Percentiles rank a stretch among this genome's conserved stretches.
Evolutionary conservation across 2,329 filamentous ascomycete species (phyloP).

Genomic region (Ceratocystis colombiana): DNA sequence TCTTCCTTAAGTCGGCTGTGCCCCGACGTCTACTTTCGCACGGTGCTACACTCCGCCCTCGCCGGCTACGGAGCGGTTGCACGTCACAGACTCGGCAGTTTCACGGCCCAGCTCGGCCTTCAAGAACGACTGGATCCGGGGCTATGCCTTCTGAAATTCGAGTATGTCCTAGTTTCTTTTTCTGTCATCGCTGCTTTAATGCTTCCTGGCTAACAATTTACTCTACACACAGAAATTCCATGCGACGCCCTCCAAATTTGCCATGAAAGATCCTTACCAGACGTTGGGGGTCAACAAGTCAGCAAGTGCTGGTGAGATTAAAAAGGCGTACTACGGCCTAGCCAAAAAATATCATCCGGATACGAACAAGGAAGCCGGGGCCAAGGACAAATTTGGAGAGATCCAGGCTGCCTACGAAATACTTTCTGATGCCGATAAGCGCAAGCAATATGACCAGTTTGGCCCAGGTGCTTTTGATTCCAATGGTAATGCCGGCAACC

Average conservation of each 20-base stretch:
- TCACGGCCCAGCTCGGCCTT: slow-evolving; percentile 26
- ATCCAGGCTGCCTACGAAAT: slow-evolving; percentile 92
- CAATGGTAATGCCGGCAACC: slow-evolving; percentile 43
- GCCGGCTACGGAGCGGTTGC: slow-evolving; percentile 36
- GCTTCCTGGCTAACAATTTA: background rate
- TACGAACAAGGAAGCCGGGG: slow-evolving; percentile 88
- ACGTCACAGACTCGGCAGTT: slow-evolving; percentile 32
- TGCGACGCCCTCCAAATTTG: slow-evolving; percentile 43
- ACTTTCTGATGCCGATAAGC: slow-evolving; percentile 85
- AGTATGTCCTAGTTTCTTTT: background rate
- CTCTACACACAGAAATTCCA: slow-evolving; percentile 43
- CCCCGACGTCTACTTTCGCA: slow-evolving; percentile 41
- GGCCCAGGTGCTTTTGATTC: slow-evolving; percentile 82
- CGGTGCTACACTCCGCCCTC: slow-evolving; percentile 34
- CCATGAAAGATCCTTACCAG: slow-evolving; percentile 71
- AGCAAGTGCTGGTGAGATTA: slow-evolving; percentile 80
- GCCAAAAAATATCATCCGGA: slow-evolving; percentile 98
- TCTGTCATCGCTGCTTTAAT: background rate
- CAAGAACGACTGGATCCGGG: slow-evolving; percentile 15
- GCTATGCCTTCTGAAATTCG: slow-evolving; percentile 6
- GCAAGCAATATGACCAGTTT: slow-evolving; percentile 82
- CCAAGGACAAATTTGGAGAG: slow-evolving; percentile 90
- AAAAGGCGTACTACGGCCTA: slow-evolving; percentile 95
- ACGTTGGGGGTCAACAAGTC: slow-evolving; percentile 73
- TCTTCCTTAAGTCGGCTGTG: slow-evolving; percentile 40